Base-by-base conservation (phyloP, 768 basidiomycete genomes). In the Pleurotus eryngii region DNA sequence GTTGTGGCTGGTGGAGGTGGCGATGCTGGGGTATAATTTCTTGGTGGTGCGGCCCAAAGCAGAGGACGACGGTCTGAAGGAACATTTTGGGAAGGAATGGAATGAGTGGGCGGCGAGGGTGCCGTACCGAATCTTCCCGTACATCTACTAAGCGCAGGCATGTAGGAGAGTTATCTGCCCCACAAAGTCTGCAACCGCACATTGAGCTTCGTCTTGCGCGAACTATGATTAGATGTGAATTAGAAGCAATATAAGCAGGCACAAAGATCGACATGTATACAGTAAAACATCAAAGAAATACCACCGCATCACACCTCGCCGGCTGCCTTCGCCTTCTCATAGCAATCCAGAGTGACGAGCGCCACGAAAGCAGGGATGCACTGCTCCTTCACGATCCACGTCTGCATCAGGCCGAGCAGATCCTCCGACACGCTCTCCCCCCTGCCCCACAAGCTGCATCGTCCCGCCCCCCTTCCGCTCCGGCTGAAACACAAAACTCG, bases 291-390 rank as follows among this genome's bases (percentile, higher is more conserved):
- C 30, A 35, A 35, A 35, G 30, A 35, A 35, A 35, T 35, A 35
- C 30, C 30, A 35, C 30, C 30, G 2, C 30, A 54, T 50, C 27
- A 39, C 38, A 54, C 63, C 46, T 58, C 58, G 5, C 49, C 58
- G 54, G 67, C 66, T 58, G 67, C 63, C 67, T 88, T 90, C 62
- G 80, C 79, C 69, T 84, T 86, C 61, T 95, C 92, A 68, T 89
- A 94, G 67, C 91, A 88, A 71, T 94, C 91, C 63, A 95, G 69
- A 27, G 92, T 95, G 40, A 96, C 82, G 64, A 89, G 91, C 27
- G 93, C 92, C 72, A 95, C 71, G 67, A 96, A 94, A 0, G 93
- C 90, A 0, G 94, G 92, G 57, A 94, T 87, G 68, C 91, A 93
- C 70, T 90, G 82, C 66, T 92, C 86, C 60, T 84, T 81, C 65